These are phyloP conservation scores for Quercus cerris DNA, from an alignment of 306 rosid genomes.

Conservation along the genomic window DNA sequence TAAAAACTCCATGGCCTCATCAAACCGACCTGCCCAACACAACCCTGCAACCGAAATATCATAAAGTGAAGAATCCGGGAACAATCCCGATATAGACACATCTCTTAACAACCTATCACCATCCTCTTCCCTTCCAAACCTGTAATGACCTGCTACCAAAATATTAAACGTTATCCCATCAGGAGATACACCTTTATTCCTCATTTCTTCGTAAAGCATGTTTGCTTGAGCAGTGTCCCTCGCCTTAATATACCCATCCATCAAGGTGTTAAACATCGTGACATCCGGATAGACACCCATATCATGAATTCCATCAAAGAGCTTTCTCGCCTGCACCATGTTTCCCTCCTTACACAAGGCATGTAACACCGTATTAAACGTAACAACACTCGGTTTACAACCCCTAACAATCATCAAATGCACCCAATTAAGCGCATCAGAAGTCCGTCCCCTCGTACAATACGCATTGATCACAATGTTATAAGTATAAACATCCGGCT, in stretches of 20 bases:
- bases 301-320: slow-evolving; percentile 48
- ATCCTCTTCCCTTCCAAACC: slow-evolving; percentile 65
- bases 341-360: slow-evolving; percentile 80
- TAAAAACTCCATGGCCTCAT: slow-evolving; percentile 49
- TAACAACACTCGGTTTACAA: slow-evolving; percentile 47
- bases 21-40: slow-evolving; percentile 68
- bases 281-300: slow-evolving; percentile 38
- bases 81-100: slow-evolving; percentile 29
- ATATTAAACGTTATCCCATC: slow-evolving; percentile 74
- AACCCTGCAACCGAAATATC: slow-evolving; percentile 52
- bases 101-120: slow-evolving; percentile 46
- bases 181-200: slow-evolving; percentile 44
- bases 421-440: slow-evolving; percentile 44
- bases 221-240: slow-evolving; percentile 63
- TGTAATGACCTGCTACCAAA: slow-evolving; percentile 61
- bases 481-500: slow-evolving; percentile 49
- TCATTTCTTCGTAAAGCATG: slow-evolving; percentile 69
- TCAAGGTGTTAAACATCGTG: slow-evolving; percentile 45
- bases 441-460: slow-evolving; percentile 51
- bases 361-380: slow-evolving; percentile 43
- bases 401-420: slow-evolving; percentile 47
- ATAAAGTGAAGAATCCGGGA: slow-evolving; percentile 38
- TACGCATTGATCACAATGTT: slow-evolving; percentile 52
- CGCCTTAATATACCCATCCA: slow-evolving; percentile 79
- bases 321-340: slow-evolving; percentile 47